Base-by-base conservation (phyloP, 2,329 filamentous ascomycete species). In the Endoconidiophora polonica region DNA sequence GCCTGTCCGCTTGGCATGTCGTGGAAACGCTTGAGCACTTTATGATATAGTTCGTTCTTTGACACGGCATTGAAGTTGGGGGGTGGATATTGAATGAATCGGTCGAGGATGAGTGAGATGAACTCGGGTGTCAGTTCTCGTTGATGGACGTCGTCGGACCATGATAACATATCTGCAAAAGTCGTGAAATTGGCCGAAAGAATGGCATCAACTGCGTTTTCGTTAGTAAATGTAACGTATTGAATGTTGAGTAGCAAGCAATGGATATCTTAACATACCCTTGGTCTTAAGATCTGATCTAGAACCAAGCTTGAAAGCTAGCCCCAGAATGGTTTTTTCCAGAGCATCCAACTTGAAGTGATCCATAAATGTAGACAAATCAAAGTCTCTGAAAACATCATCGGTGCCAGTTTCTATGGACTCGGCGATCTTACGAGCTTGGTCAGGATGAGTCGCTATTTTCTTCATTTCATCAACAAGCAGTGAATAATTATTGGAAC, bases 371-470 rank as follows among this genome's bases (percentile, higher is more conserved):
- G 83, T 85, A 2, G 85, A 83, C n/a, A 98, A 74, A 62, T 98
- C 90, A 59, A 98, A 95, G 62, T 96, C 90, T 52, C 87, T 83
- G 63, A 94, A 95, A 54, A 94, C 77, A 58, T 98, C 90, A 58
- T 91, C 87, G 57, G 91, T 90, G 18, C 80, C 85, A 1, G 80
- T 82, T 64, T 95, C 88, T 61, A 98, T 83, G 18, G 88, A 84
- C 63, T 96, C 88, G 54, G 90, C 88, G 61, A 98, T 94, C 66
- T 86, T 93, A 58, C 78, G 76, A 46, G 88, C 84, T 68, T 95
- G 86, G 52, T 87, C 78, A 48, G 78, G 72, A 63, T 94, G 84
- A 55, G 79, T 77, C 46, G 80, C 75, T 56, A 95, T 78, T 68
- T 94, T 94, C 59, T 82, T 76, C 73, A 96, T 81, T 69, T 96